Evolutionary conservation across 1,284 basidiomycete genomes (phyloP).

Genomic region (Heterobasidion irregulare): DNA sequence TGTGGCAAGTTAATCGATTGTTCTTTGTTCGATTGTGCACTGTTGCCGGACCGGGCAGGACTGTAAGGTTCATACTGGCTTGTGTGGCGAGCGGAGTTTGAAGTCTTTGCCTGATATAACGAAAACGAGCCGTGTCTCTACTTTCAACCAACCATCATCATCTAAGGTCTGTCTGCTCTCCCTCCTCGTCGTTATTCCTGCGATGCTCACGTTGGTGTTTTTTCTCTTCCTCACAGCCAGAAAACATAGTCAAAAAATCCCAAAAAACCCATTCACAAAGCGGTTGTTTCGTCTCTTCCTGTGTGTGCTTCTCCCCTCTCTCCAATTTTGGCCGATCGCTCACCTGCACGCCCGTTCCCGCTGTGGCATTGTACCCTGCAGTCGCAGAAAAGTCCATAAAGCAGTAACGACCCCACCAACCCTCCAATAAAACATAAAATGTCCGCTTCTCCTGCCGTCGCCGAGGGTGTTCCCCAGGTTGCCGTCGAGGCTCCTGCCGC

Average conservation of each 20-base stretch:
- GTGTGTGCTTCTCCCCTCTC: slow-evolving; percentile 35
- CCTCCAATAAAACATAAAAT: slow-evolving; percentile 39
- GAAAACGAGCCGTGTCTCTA: slow-evolving; percentile 18
- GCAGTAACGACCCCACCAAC: slow-evolving; percentile 75
- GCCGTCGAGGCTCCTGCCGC: slow-evolving; percentile 22
- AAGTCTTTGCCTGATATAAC: slow-evolving; percentile 17
- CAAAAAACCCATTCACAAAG: slow-evolving; percentile 40
- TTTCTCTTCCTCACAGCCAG: slow-evolving; percentile 20
- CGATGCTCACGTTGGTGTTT: neutral
- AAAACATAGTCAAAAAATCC: slow-evolving; percentile 30
- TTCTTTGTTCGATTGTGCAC: neutral
- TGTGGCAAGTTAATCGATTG: neutral
- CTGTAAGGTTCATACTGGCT: neutral
- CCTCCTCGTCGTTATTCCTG: slow-evolving; percentile 1
- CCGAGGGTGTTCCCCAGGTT: slow-evolving; percentile 16
- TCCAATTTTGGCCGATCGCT: slow-evolving; percentile 6
- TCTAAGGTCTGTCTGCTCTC: slow-evolving; percentile 28
- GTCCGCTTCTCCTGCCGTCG: slow-evolving; percentile 41
- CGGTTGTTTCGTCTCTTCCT: slow-evolving; percentile 69
- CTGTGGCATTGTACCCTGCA: slow-evolving; percentile 14
- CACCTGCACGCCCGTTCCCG: neutral
- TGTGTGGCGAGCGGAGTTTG: slow-evolving; percentile 22
- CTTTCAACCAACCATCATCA: slow-evolving; percentile 33
- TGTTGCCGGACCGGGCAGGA: neutral
- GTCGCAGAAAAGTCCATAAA: slow-evolving; percentile 74